phyloP scores from a whole-genome alignment of 2,329 filamentous ascomycete genomes.

The Hypocreales sp. region DNA sequence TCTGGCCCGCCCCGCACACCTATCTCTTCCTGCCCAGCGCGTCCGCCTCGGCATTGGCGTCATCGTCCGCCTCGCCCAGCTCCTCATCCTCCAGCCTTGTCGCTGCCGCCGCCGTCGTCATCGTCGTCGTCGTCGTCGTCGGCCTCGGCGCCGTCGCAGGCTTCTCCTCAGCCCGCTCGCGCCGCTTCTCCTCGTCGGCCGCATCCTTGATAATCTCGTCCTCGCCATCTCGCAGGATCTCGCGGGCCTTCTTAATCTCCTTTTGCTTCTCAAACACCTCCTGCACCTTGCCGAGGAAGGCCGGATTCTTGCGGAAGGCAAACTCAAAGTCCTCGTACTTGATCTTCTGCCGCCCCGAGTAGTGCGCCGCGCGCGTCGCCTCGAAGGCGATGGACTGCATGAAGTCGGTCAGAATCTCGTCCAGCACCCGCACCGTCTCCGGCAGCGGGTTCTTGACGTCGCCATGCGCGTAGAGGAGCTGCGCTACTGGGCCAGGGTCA shows the following conservation, averaged over 20 bases:
- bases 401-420: conserved; percentile 94
- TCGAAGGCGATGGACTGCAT: conserved; percentile 88
- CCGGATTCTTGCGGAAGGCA: conserved; percentile 69
- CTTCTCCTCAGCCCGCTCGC: conserved; percentile 13
- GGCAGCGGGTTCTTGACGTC: conserved; percentile 65
- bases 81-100: conserved; percentile 18
- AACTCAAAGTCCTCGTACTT: conserved; percentile 98
- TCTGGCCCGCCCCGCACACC: too few species aligned
- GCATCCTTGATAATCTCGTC: conserved; percentile 40
- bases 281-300: conserved; percentile 76
- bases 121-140: conserved; percentile 39
- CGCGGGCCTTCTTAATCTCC: conserved; percentile 69
- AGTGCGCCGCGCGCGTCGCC: conserved; percentile 70
- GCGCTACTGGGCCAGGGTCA: conserved; percentile 35
- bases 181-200: conserved; percentile 25
- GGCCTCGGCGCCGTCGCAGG: conserved; percentile 24
- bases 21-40: neutral
- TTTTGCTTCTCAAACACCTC: conserved; percentile 81
- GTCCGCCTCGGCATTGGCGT: neutral
- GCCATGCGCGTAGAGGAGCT: conserved; percentile 67
- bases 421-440: conserved; percentile 71
- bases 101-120: conserved; percentile 16
- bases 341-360: conserved; percentile 85
- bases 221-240: conserved; percentile 56
- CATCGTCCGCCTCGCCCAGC: neutral